Evolutionary conservation across 805 yeast species (phyloP).

Genomic region (Yamadazyma olivae): DNA sequence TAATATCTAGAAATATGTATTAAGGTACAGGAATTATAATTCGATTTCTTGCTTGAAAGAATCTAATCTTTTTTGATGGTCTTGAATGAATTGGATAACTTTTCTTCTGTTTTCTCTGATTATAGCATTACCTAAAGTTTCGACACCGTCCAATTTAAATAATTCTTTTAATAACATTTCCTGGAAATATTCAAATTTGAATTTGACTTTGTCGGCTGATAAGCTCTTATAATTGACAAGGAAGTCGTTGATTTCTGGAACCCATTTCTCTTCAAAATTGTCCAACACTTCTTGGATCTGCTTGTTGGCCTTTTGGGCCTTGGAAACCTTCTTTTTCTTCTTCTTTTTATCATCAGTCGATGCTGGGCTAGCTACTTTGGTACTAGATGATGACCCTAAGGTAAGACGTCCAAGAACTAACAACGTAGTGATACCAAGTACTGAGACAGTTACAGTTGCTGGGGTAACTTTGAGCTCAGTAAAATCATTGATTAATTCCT

Average conservation of each 20-base stretch:
- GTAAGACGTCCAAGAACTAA: slow-evolving; percentile 18
- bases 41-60: slow-evolving; percentile 31
- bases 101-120: slow-evolving; percentile 58
- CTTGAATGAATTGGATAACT: slow-evolving; percentile 59
- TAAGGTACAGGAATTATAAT: too few relatives aligned
- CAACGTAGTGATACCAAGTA: slow-evolving; percentile 21
- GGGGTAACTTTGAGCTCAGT: slow-evolving; percentile 27
- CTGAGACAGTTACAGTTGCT: slow-evolving; percentile 29
- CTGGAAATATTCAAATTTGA: slow-evolving; percentile 56
- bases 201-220: slow-evolving; percentile 33
- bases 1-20: too few relatives aligned
- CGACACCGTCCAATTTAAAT: slow-evolving; percentile 65
- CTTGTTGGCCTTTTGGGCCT: slow-evolving; percentile 39
- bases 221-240: slow-evolving; percentile 24
- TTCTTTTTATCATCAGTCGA: slow-evolving; percentile 15
- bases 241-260: slow-evolving; percentile 35
- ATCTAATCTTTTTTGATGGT: slow-evolving; percentile 55
- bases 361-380: not conserved
- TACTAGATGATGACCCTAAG: not conserved
- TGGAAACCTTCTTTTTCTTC: slow-evolving; percentile 34
- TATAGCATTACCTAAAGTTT: slow-evolving; percentile 46
- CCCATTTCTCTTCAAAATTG: slow-evolving; percentile 37
- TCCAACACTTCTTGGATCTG: slow-evolving; percentile 39
- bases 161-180: slow-evolving; percentile 67
- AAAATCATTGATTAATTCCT: slow-evolving; percentile 30